Evolutionary conservation across 306 rosid species (phyloP).

Genomic region (Quercus rubra): DNA sequence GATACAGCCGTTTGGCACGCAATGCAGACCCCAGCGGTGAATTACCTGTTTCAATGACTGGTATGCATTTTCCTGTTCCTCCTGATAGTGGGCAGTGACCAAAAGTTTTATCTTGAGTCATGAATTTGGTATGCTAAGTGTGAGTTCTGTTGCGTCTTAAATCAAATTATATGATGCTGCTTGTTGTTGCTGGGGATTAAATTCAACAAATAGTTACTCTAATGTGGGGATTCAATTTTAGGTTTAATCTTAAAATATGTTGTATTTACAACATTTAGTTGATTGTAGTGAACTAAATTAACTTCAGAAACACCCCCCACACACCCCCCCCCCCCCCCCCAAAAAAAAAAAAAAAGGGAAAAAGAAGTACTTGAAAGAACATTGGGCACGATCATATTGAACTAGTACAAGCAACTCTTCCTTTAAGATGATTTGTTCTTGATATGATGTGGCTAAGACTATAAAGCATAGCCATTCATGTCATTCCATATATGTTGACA

Average conservation of each 20-base stretch:
- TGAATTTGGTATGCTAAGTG: background rate
- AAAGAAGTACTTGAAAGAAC: background rate
- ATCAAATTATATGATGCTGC: background rate
- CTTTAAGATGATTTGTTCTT: background rate
- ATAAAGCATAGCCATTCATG: background rate
- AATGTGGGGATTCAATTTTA: background rate
- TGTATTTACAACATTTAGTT: background rate
- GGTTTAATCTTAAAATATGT: background rate
- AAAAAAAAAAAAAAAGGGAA: fast-evolving
- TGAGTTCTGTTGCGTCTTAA: constrained; percentile 5
- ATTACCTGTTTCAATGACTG: constrained; percentile 32
- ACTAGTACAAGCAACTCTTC: background rate
- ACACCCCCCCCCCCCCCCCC: too few species aligned
- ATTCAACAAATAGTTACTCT: background rate
- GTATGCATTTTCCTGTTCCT: constrained; percentile 28
- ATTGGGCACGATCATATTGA: background rate
- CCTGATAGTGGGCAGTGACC: background rate
- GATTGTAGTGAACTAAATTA: background rate
- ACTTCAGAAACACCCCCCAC: background rate
- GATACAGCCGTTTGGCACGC: constrained; percentile 51
- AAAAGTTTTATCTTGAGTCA: background rate
- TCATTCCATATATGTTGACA: background rate
- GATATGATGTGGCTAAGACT: background rate
- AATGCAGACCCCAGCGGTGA: constrained; percentile 35
- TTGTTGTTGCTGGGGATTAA: background rate